Conservation (phyloP, 2,329 filamentous ascomycete genomes). For the Aspergillus pseudonomiae region DNA sequence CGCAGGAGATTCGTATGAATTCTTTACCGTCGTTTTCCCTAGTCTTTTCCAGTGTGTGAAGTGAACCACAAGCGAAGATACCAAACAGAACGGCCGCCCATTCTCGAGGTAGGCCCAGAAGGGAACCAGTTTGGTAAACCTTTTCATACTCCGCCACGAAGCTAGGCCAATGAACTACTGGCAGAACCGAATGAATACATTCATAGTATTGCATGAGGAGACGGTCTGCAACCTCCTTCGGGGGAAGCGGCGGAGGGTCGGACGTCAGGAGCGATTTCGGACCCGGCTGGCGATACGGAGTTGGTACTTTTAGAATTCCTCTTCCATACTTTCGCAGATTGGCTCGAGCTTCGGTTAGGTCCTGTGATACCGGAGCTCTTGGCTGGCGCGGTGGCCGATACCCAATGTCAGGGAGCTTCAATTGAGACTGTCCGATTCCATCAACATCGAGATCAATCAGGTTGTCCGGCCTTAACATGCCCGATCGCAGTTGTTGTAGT, state of each 20-base stretch:
- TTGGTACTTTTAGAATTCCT: constrained; percentile 79
- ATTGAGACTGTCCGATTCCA: constrained; percentile 45
- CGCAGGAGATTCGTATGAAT: constrained; percentile 71
- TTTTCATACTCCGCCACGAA: constrained; percentile 77
- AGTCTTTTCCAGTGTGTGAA: constrained; percentile 66
- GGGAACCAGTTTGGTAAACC: constrained; percentile 68
- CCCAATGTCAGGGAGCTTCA: constrained; percentile 67
- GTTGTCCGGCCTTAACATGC: constrained; percentile 57
- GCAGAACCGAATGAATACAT: constrained; percentile 77
- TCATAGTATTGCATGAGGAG: constrained; percentile 75
- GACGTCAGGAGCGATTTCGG: constrained; percentile 55
- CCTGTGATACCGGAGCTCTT: constrained; percentile 63
- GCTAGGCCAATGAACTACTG: constrained; percentile 84
- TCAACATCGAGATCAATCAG: constrained; percentile 48
- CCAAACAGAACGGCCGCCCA: constrained; percentile 83
- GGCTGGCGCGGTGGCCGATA: constrained; percentile 67
- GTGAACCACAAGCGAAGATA: constrained; percentile 77
- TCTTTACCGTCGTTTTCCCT: constrained; percentile 63
- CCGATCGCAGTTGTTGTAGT: constrained; percentile 72
- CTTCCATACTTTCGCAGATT: constrained; percentile 74
- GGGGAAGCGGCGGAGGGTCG: constrained; percentile 67
- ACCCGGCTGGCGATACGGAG: constrained; percentile 63
- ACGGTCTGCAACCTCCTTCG: constrained; percentile 69
- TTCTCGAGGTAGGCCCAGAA: constrained; percentile 64
- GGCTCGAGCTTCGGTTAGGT: constrained; percentile 70